phyloP scores from a whole-genome alignment of 73 alveolate genomes.

The Paramecium tetraurelia region DNA sequence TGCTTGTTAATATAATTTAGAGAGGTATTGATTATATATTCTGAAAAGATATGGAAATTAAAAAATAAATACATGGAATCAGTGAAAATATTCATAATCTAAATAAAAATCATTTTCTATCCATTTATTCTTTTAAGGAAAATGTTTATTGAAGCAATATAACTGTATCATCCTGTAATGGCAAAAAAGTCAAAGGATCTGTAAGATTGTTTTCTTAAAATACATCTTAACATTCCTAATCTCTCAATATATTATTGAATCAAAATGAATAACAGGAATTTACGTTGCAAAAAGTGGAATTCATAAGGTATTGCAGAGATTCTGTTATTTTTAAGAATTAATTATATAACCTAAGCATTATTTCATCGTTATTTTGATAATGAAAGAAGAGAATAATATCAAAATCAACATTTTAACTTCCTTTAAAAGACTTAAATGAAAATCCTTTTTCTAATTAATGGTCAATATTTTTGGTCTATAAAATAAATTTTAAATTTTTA shows the following conservation, averaged over 20 bases:
- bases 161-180: not conserved
- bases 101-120: too few relatives aligned
- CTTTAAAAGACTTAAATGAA: not conserved
- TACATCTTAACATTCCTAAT: not conserved
- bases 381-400: not conserved
- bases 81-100: too few relatives aligned
- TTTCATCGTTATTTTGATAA: not conserved
- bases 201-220: not conserved
- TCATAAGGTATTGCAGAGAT: too few relatives aligned
- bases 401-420: not conserved
- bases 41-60: too few relatives aligned
- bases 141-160: too few relatives aligned
- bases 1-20: too few relatives aligned
- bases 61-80: too few relatives aligned
- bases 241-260: not conserved
- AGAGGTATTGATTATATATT: too few relatives aligned
- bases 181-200: not conserved
- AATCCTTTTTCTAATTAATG: not conserved
- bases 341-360: too few relatives aligned
- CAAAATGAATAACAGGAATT: not conserved
- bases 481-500: not conserved
- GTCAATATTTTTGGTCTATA: not conserved
- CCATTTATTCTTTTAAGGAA: too few relatives aligned
- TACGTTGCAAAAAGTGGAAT: not conserved
- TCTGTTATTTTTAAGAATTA: too few relatives aligned